Percentiles rank a stretch among this genome's conserved stretches.
These are phyloP conservation scores for Candolleomyces aberdarensis DNA, from an alignment of 768 basidiomycete genomes.

Conservation along the genomic window DNA sequence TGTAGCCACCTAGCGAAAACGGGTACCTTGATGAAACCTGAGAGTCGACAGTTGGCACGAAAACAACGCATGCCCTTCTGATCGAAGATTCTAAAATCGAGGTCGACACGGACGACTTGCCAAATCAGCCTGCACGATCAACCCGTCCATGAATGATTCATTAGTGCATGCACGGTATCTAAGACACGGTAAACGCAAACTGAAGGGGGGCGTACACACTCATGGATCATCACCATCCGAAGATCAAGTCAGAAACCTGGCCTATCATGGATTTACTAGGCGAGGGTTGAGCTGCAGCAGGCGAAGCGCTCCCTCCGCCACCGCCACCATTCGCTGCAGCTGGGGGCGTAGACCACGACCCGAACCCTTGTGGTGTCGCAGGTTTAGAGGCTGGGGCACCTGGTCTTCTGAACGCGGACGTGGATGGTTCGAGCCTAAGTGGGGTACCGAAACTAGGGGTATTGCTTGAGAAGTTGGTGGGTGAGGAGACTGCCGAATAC, in stretches of 20 bases:
- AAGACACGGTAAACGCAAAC: neutral
- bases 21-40: no score
- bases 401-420: conserved; percentile 65
- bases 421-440: conserved; percentile 67
- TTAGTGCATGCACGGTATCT: neutral
- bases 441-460: conserved; percentile 63
- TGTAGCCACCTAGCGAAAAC: no score
- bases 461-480: conserved; percentile 13
- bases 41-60: no score
- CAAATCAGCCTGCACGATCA: no score
- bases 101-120: no score
- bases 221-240: conserved; percentile 67
- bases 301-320: conserved; percentile 4
- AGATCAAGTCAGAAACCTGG: conserved; percentile 77
- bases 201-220: neutral
- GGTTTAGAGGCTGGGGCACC: conserved; percentile 23
- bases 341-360: neutral
- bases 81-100: no score
- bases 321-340: conserved; percentile 5
- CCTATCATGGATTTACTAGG: conserved; percentile 62
- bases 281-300: conserved; percentile 23
- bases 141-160: neutral
- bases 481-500: conserved; percentile 15
- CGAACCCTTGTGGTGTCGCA: conserved; percentile 22
- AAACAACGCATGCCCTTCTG: no score